These are phyloP conservation scores for Neofusicoccum laricinum DNA, from an alignment of 2,329 filamentous ascomycete genomes.

Conservation along the genomic window DNA sequence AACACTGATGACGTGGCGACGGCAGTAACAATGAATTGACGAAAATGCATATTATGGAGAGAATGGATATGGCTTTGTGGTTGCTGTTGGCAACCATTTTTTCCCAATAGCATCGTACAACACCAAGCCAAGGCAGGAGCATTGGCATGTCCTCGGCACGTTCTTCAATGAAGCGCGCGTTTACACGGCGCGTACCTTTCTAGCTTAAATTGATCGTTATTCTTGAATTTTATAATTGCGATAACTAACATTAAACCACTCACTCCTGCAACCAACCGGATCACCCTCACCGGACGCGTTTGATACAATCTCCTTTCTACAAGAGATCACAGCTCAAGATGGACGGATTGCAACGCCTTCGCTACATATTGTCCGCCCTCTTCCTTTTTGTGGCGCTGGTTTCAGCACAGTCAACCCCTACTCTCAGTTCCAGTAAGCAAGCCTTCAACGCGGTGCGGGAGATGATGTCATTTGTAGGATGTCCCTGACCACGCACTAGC, in stretches of 20 bases:
- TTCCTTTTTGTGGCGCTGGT: background rate
- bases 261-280: too few relatives aligned
- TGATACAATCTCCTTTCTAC: too few relatives aligned
- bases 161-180: background rate
- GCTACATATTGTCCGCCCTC: background rate
- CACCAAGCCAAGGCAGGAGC: background rate
- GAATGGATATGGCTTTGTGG: background rate
- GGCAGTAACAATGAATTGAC: background rate
- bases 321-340: too few relatives aligned
- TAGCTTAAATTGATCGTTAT: background rate
- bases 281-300: too few relatives aligned
- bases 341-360: too few relatives aligned
- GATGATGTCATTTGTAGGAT: too few relatives aligned
- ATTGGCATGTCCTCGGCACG: background rate
- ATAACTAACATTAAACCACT: too few relatives aligned
- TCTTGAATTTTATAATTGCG: background rate
- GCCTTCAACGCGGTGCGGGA: background rate
- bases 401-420: background rate
- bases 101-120: background rate
- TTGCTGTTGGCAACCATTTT: background rate
- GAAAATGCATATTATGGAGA: background rate
- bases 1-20: background rate
- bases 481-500: background rate
- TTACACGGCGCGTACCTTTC: background rate
- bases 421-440: background rate